Percentiles rank a stretch among this genome's conserved stretches.
Conservation (phyloP, 768 basidiomycete species). For the Termitomyces sp. region DNA sequence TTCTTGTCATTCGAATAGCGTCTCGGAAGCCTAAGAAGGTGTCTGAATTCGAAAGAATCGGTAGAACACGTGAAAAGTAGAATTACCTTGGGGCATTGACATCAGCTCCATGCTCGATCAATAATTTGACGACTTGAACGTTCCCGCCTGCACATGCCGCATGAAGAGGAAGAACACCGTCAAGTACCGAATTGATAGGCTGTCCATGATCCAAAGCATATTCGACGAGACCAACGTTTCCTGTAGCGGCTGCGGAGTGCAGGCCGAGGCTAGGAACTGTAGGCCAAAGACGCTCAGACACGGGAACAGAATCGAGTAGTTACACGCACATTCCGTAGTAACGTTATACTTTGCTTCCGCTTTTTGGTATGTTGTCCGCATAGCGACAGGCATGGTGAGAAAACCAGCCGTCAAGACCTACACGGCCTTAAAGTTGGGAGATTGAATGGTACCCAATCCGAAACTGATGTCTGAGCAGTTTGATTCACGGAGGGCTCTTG, state of each 20-base stretch:
- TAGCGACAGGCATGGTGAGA: constrained; percentile 41
- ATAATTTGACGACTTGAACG: constrained; percentile 78
- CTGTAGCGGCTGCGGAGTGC: constrained; percentile 73
- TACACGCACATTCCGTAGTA: constrained; percentile 48
- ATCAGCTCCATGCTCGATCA: constrained; percentile 95
- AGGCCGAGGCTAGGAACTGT: constrained; percentile 73
- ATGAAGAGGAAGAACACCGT: constrained; percentile 95
- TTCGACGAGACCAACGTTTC: constrained; percentile 88
- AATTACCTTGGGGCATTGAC: constrained; percentile 88
- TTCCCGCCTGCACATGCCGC: constrained; percentile 91
- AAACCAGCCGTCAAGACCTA: constrained; percentile 16
- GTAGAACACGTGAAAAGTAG: constrained; percentile 5
- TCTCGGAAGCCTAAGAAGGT: constrained; percentile 51
- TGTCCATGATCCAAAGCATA: constrained; percentile 93
- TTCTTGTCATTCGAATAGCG: constrained; percentile 69
- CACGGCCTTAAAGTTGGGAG: constrained; percentile 10
- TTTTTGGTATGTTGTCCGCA: constrained; percentile 40
- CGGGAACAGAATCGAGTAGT: constrained; percentile 3
- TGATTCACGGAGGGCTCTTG: constrained; percentile 15
- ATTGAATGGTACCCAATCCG: constrained; percentile 15
- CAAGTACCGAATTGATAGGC: constrained; percentile 92
- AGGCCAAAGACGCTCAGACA: constrained; percentile 2
- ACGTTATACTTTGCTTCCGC: constrained; percentile 55
- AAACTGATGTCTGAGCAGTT: constrained; percentile 18
- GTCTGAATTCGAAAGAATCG: constrained; percentile 1